Evolutionary conservation across 768 basidiomycete genomes (phyloP), one percentile per base, ranked within the genome.

Genomic region (Antrodiella citrinella): DNA sequence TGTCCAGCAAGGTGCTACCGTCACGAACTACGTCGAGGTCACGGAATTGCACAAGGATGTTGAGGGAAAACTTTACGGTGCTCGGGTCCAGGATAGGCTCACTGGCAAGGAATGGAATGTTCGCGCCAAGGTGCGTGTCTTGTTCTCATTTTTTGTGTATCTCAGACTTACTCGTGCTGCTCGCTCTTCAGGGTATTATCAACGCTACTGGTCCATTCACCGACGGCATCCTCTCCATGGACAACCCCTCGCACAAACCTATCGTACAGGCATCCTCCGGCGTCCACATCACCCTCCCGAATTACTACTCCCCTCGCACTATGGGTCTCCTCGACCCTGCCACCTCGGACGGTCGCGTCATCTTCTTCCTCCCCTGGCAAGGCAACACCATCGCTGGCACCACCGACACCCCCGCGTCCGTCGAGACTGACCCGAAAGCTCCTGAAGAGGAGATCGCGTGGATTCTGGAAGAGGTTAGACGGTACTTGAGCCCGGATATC

Each of bases 291-390:
- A 95, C 95, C 0, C 82, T 99, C 2, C 95, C 95, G 2, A 90
- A 91, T 61, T 99, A 98, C 71, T 97, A 96, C 64, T 91, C 92
- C 1, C 95, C 95, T 2, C 81, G 86, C 13, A 87, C 78, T 45
- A 96, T 98, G 89, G 95, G 96, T 41, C 77, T 98, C 3, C 77
- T 98, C 42, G 96, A 98, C 66, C 96, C 95, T 1, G 76, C 91
- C 2, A 96, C 96, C 3, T 91, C 89, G 0, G 95, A 99, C 56
- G 95, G 95, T 0, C 86, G 95, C 22, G 94, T 99, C 49, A 95
- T 99, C 62, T 99, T 97, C 77, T 96, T 99, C 78, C 79, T 99
- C 9, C 95, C 95, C 0, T 99, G 96, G 95, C 86, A 97, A 69
- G 95, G 95, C 7, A 91, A 86, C 71, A 93, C 93, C 38, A 93